A percentile compares a stretch with the other conserved stretches of the same genome.
These are phyloP conservation scores for Globisporangium spiculum DNA, from an alignment of 352 stramenopile genomes.

Conservation along the genomic window DNA sequence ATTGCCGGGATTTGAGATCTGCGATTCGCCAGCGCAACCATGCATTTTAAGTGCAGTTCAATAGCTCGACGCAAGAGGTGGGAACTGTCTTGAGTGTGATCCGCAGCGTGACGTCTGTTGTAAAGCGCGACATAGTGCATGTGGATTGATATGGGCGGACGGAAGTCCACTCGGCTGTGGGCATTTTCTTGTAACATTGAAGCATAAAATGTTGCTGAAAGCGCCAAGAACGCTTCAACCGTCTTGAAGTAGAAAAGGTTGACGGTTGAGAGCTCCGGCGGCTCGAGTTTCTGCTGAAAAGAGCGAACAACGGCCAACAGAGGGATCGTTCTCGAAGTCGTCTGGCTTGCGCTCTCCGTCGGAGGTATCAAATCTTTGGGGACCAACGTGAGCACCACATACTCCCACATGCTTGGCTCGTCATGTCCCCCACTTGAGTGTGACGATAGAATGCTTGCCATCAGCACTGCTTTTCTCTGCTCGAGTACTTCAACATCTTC, in stretches of 20 bases:
- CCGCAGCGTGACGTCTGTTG: constrained; percentile 17
- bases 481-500: constrained; percentile 52
- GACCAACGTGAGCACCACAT: constrained; percentile 29
- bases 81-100: constrained; percentile 18
- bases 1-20: constrained; percentile 26
- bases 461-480: constrained; percentile 53
- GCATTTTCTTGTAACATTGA: constrained; percentile 20
- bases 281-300: constrained; percentile 3
- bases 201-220: constrained; percentile 31
- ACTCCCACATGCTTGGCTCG: constrained; percentile 38
- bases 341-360: not conserved
- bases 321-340: not conserved
- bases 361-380: constrained; percentile 2
- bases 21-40: constrained; percentile 35
- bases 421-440: constrained; percentile 27
- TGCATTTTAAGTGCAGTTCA: constrained; percentile 35
- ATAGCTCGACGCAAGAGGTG: constrained; percentile 20
- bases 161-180: constrained; percentile 21
- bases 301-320: not conserved
- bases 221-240: constrained; percentile 25
- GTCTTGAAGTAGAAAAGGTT: constrained; percentile 18
- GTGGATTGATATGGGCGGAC: constrained; percentile 29
- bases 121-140: constrained; percentile 28
- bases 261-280: not conserved
- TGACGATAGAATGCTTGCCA: constrained; percentile 39